Conservation (phyloP, 257 asterid genomes). For the Marsdenia floribunda region DNA sequence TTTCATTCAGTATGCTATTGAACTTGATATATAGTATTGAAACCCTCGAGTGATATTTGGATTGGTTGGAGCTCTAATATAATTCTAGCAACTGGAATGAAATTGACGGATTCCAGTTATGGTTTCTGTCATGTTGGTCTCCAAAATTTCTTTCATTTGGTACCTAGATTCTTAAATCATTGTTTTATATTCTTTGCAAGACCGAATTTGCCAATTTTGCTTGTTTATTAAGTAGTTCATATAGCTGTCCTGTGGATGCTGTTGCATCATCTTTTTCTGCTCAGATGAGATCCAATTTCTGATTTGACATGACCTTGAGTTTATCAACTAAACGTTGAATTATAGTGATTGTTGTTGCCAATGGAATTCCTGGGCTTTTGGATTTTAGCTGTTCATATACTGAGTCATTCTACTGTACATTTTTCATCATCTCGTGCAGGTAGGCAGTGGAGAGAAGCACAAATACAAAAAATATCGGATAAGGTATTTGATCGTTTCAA, state of each 20-base stretch:
- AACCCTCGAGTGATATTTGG: background rate
- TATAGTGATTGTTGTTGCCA: background rate
- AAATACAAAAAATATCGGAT: slow-evolving; percentile 52
- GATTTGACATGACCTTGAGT: background rate
- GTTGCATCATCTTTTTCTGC: background rate
- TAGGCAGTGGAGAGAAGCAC: slow-evolving; percentile 71
- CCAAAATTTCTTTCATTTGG: no score
- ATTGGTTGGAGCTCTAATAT: background rate
- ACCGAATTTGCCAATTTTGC: no score
- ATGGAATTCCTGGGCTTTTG: background rate
- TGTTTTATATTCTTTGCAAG: no score
- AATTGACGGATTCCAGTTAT: background rate
- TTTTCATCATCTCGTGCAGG: slow-evolving; percentile 38
- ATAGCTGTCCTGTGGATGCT: no score
- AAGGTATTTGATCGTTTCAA: slow-evolving; percentile 62
- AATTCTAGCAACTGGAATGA: background rate
- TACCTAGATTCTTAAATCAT: no score
- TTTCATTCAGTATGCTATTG: background rate
- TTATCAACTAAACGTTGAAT: background rate
- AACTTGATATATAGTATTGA: background rate
- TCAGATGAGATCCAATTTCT: background rate
- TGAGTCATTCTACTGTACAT: background rate
- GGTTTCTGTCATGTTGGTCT: background rate
- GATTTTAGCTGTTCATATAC: no score
- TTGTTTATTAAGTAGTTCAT: no score